phyloP scores from a whole-genome alignment of 2,329 filamentous ascomycete species.

The Ciborinia camelliae region DNA sequence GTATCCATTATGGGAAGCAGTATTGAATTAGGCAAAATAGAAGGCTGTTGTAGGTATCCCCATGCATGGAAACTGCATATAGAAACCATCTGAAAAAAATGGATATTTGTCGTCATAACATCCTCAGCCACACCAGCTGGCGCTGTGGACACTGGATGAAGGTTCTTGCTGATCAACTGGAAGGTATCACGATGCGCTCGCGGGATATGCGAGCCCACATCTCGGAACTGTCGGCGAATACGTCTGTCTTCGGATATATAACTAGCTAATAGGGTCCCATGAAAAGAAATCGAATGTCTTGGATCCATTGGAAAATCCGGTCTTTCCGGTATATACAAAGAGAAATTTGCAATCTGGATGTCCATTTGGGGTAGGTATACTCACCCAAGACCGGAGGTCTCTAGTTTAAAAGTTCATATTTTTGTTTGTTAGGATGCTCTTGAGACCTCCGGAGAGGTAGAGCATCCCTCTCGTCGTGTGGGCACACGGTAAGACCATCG shows the following conservation, averaged over 20 bases:
- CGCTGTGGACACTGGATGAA: background rate
- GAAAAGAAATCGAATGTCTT: background rate
- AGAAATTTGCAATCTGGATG: constrained; percentile 6
- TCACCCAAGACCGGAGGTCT: constrained; percentile 19
- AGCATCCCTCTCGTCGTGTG: constrained; percentile 10
- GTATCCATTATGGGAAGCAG: constrained; percentile 7
- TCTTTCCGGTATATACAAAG: constrained; percentile 12
- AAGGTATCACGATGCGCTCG: constrained; percentile 6
- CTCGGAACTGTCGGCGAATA: background rate
- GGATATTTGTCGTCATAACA: background rate
- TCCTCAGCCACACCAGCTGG: background rate
- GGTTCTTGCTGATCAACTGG: background rate
- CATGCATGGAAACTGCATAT: constrained; percentile 15
- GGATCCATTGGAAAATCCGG: background rate
- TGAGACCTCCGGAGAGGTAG: constrained; percentile 1
- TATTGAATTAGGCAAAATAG: background rate
- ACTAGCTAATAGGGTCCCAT: background rate
- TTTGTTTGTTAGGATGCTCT: constrained; percentile 12
- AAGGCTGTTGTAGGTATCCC: background rate
- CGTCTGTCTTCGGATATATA: background rate
- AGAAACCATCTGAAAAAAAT: background rate
- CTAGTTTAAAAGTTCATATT: constrained; percentile 8
- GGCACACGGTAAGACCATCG: constrained; percentile 9
- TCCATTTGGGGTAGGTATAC: constrained; percentile 15
- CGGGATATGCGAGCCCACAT: constrained; percentile 19